Percentiles rank a stretch among this genome's conserved stretches.
phyloP scores from a whole-genome alignment of 148 eudicot genomes.

The Rhododendron henanense region DNA sequence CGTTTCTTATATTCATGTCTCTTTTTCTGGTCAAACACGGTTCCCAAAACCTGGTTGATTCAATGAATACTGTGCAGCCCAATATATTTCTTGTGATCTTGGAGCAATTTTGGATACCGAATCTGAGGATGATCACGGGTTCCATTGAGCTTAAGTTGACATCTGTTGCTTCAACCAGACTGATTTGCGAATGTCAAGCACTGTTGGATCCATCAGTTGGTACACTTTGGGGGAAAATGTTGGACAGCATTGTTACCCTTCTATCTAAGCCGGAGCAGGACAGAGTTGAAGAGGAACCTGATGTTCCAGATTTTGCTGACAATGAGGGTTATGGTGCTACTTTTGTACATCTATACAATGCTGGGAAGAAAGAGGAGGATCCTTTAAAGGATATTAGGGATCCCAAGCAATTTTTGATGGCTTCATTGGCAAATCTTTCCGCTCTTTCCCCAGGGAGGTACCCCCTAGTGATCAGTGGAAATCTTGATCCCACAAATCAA shows the following conservation, averaged over 20 bases:
- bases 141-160: conserved; percentile 72
- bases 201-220: conserved; percentile 53
- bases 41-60: conserved; percentile 54
- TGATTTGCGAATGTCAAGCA: conserved; percentile 68
- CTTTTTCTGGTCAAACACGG: conserved; percentile 87
- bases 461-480: conserved; percentile 53
- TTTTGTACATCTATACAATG: conserved; percentile 69
- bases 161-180: conserved; percentile 80
- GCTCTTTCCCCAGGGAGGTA: conserved; percentile 54
- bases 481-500: conserved; percentile 76
- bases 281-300: conserved; percentile 79
- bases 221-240: conserved; percentile 71
- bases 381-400: conserved; percentile 76
- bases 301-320: conserved; percentile 84
- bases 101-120: conserved; percentile 89
- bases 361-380: conserved; percentile 83
- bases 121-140: conserved; percentile 79
- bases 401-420: conserved; percentile 71
- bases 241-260: conserved; percentile 87
- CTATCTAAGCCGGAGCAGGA: conserved; percentile 82
- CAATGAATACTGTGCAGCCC: conserved; percentile 63
- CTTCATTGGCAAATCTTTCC: conserved; percentile 54
- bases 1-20: conserved; percentile 74
- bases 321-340: conserved; percentile 74
- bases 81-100: conserved; percentile 54